Base-by-base conservation (phyloP, 1,284 basidiomycete species). In the Dichomitus squalens region DNA sequence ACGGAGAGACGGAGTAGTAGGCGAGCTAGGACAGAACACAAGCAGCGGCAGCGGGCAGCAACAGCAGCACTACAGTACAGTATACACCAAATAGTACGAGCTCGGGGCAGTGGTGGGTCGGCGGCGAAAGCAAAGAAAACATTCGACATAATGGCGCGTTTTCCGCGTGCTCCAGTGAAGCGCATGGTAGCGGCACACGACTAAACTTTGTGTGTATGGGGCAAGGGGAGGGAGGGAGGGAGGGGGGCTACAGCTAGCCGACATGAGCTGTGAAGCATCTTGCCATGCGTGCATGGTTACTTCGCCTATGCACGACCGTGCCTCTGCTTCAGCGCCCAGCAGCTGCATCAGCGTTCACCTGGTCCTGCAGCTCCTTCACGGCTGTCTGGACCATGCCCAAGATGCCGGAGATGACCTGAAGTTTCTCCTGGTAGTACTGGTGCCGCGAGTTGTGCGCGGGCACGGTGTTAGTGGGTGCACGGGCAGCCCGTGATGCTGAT, bases 111-210 rank as follows among this genome's bases (percentile, higher is more conserved):
- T 23, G 36, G 29, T 31, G 11, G 29, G 29, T 31, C 29, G 31
- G 61, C 58, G 58, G 61, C 53, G 61, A 63, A 63, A 63, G 61
- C 61, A 58, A 62, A 51, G 61, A 63, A 56, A 63, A 63, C 61
- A 60, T 52, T 31, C 56, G 61, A 63, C 51, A 63, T 53, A 33
- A 47, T 56, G 43, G 54, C 54, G 49, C 58, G 54, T 49, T 55
- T 48, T 53, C 53, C 41, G 41, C 25, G 52, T 23, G 31, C 4
- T 20, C 31, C 29, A 18, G 29, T 33, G 29, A 34, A 5, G 29
- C 20, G 29, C 18, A 33, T 29, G 44, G 18, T 18, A 20, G 29
- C 31, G 23, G 39, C 18, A 31, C 49, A 52, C 50, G 29, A 34
- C 27, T 25, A 36, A 27, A 20, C 27, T 47, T 47, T 47, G 44